phyloP scores from a whole-genome alignment of 164 flowering plant genomes.

The Stephania japonica region DNA sequence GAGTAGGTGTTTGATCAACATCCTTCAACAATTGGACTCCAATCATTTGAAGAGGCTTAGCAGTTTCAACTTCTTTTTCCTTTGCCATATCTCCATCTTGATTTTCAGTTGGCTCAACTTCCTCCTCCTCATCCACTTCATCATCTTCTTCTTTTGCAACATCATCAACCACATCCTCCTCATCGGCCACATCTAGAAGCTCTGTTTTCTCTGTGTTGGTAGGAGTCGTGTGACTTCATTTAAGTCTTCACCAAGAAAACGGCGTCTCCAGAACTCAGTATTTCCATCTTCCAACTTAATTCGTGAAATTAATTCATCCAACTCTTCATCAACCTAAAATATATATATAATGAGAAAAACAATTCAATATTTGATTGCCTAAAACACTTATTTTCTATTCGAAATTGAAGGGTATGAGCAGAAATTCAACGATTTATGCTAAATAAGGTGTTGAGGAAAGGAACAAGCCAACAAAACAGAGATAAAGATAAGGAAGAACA shows the following conservation, averaged over 20 bases:
- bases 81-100: conserved; percentile 58
- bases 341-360: not conserved
- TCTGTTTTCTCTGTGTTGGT: conserved; percentile 31
- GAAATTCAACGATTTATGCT: not conserved
- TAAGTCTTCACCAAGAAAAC: conserved; percentile 86
- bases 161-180: conserved; percentile 38
- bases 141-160: conserved; percentile 51
- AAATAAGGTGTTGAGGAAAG: not conserved
- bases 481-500: conserved; percentile 2
- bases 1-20: conserved; percentile 43
- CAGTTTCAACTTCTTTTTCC: conserved; percentile 65
- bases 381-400: not conserved
- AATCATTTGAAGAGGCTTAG: conserved; percentile 87
- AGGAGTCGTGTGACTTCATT: conserved; percentile 26
- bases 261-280: conserved; percentile 97
- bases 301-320: conserved; percentile 81
- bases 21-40: conserved; percentile 88
- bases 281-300: conserved; percentile 80
- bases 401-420: not conserved
- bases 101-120: conserved; percentile 58
- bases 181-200: conserved; percentile 40
- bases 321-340: conserved; percentile 80
- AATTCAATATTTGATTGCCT: not conserved
- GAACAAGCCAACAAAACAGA: not conserved
- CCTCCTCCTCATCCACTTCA: conserved; percentile 55